These are phyloP conservation scores for Cryptococcus wingfieldii DNA, from an alignment of 1,284 basidiomycete genomes.

Conservation along the genomic window DNA sequence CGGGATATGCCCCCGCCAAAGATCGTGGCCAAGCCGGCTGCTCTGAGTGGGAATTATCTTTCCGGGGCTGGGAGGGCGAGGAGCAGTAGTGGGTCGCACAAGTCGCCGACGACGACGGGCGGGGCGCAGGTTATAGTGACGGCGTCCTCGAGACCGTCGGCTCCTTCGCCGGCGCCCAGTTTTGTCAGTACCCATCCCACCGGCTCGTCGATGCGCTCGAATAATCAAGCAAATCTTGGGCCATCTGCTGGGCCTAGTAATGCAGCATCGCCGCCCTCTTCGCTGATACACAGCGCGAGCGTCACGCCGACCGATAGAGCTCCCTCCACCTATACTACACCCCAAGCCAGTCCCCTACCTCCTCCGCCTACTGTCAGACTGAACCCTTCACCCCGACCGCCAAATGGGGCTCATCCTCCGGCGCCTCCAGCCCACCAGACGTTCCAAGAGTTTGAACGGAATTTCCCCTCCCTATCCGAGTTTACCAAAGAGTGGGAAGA, in stretches of 20 bases:
- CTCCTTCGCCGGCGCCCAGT: neutral
- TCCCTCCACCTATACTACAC: neutral
- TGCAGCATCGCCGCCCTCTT: neutral
- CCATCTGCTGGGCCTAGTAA: too few species aligned
- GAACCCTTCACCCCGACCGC: neutral
- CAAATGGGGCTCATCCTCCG: neutral
- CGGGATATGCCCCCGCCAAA: constrained; percentile 19
- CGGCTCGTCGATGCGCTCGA: constrained; percentile 24
- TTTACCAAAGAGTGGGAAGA: constrained; percentile 41
- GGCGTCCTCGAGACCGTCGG: constrained; percentile 2
- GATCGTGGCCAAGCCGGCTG: constrained; percentile 1
- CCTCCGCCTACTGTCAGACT: constrained; percentile 1
- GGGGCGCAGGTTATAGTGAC: neutral
- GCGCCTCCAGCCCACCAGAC: constrained; percentile 11
- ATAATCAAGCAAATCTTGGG: neutral
- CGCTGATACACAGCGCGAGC: neutral
- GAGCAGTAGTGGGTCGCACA: constrained; percentile 11
- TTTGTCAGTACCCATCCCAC: constrained; percentile 8
- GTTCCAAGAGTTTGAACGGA: constrained; percentile 35
- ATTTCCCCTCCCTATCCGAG: constrained; percentile 44
- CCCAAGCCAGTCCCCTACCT: neutral
- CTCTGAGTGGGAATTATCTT: neutral
- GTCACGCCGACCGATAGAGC: neutral
- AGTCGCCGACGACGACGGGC: neutral
- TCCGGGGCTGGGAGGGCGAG: constrained; percentile 5